phyloP scores from a whole-genome alignment of 2,329 filamentous ascomycete genomes.

The Fusarium protoensiforme region DNA sequence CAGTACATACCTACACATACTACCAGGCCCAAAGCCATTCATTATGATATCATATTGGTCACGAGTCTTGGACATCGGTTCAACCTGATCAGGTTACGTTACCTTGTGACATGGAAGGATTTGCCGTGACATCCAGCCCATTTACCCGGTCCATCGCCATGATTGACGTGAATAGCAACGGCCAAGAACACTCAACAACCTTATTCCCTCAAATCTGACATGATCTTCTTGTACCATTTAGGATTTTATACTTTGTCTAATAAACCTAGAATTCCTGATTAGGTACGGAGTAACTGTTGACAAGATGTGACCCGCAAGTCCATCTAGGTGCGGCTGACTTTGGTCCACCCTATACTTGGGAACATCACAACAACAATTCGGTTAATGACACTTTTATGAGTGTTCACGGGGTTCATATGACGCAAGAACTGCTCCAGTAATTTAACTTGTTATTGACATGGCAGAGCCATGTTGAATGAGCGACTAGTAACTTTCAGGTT shows the following conservation, averaged over 20 bases:
- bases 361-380: not conserved
- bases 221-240: not conserved
- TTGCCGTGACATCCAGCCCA: not conserved
- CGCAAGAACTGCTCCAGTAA: not conserved
- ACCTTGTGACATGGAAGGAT: not conserved
- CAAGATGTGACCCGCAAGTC: not conserved
- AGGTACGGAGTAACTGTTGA: not conserved
- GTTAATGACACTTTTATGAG: not conserved
- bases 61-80: not conserved
- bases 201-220: not conserved
- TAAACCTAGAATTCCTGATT: not conserved
- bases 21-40: not conserved
- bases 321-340: not conserved
- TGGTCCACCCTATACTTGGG: not conserved
- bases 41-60: not conserved
- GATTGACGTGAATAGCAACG: not conserved
- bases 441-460: conserved; percentile 16
- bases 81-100: not conserved
- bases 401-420: not conserved
- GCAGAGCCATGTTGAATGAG: conserved; percentile 14
- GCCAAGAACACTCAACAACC: not conserved
- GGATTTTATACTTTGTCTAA: not conserved
- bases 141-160: not conserved
- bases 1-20: not conserved
- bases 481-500: conserved; percentile 7